These are phyloP conservation scores for Geotrichum siamense DNA, from an alignment of 1,139 yeast species.

Conservation along the genomic window DNA sequence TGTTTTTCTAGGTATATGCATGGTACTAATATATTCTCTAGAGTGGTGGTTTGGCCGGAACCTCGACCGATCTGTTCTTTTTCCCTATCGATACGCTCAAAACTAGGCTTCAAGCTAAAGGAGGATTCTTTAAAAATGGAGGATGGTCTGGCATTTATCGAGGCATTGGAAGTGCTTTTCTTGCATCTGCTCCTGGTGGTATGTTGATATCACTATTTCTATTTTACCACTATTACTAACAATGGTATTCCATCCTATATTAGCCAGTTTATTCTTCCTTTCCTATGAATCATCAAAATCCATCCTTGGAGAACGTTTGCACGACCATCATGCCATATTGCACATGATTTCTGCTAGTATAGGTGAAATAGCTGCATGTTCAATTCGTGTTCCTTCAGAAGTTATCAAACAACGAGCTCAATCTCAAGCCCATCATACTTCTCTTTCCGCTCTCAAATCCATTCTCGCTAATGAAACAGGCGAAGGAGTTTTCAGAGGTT, in stretches of 20 bases:
- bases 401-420: slow-evolving; percentile 94
- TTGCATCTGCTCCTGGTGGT: slow-evolving; percentile 83
- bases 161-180: slow-evolving; percentile 88
- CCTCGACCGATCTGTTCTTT: slow-evolving; percentile 86
- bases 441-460: slow-evolving; percentile 58
- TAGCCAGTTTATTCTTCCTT: slow-evolving; percentile 81
- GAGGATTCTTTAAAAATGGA: slow-evolving; percentile 88
- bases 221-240: not conserved
- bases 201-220: slow-evolving; percentile 4
- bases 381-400: slow-evolving; percentile 93
- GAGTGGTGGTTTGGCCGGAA: slow-evolving; percentile 96
- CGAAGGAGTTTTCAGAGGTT: slow-evolving; percentile 69
- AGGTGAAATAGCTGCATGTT: slow-evolving; percentile 90
- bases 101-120: slow-evolving; percentile 89
- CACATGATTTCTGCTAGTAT: slow-evolving; percentile 85
- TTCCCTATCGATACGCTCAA: slow-evolving; percentile 95
- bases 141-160: slow-evolving; percentile 87
- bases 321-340: slow-evolving; percentile 39
- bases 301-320: slow-evolving; percentile 33
- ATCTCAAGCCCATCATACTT: slow-evolving; percentile 53
- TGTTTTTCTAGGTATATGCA: not conserved
- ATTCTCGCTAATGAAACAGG: slow-evolving; percentile 57
- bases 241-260: slow-evolving; percentile 19
- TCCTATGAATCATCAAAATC: slow-evolving; percentile 74
- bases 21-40: slow-evolving; percentile 29